Conservation (phyloP, 441 rosid genomes). For the Geranium incanum region DNA sequence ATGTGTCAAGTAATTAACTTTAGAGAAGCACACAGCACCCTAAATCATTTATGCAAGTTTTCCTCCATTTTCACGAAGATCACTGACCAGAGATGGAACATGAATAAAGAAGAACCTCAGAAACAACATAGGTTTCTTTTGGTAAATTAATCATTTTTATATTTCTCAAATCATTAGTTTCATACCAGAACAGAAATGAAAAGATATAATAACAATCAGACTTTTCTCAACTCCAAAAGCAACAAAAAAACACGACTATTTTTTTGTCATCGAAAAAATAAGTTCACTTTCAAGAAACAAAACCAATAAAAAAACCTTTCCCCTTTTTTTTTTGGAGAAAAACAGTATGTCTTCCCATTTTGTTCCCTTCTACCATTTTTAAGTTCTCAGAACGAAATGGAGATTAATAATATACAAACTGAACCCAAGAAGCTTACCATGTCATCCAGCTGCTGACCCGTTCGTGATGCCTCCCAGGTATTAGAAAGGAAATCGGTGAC, state of each 20-base stretch:
- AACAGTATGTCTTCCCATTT: background rate
- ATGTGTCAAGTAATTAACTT: background rate
- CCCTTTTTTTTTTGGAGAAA: background rate
- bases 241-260: no score
- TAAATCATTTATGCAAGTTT: background rate
- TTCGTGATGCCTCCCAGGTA: conserved; percentile 58
- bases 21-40: background rate
- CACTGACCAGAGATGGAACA: background rate
- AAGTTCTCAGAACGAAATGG: background rate
- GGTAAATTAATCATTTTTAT: background rate
- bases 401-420: background rate
- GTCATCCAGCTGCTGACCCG: conserved; percentile 66
- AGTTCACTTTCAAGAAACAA: no score
- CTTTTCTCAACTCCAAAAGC: no score
- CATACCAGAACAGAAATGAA: background rate
- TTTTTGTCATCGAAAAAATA: no score
- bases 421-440: conserved; percentile 33
- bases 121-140: background rate
- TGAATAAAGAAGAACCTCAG: background rate
- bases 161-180: background rate
- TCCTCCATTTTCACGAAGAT: background rate
- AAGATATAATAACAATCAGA: no score
- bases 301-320: background rate
- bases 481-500: conserved; percentile 55
- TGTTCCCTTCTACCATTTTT: background rate